phyloP scores from a whole-genome alignment of 164 flowering plant species.

The Kingdonia uniflora region DNA sequence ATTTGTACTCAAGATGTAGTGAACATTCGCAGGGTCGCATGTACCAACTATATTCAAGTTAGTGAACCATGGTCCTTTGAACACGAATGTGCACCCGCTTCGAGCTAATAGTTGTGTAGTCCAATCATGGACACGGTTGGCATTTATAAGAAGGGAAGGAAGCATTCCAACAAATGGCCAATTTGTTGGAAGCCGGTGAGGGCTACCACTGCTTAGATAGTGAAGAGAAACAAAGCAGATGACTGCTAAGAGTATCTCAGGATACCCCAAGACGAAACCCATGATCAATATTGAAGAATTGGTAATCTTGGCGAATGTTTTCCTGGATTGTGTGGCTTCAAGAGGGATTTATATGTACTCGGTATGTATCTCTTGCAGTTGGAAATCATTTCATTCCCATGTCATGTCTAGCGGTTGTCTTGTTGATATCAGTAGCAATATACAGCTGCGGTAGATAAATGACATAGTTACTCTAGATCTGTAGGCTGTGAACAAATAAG shows the following conservation, averaged over 20 bases:
- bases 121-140: conserved; percentile 14
- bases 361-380: too few species aligned
- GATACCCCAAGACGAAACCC: too few species aligned
- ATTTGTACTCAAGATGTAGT: conserved; percentile 26
- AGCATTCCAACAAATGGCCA: conserved; percentile 24
- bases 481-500: too few species aligned
- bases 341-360: too few species aligned
- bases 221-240: conserved; percentile 6
- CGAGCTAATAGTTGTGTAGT: conserved; percentile 7
- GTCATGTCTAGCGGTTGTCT: too few species aligned
- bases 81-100: conserved; percentile 16
- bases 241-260: conserved; percentile 5
- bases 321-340: too few species aligned
- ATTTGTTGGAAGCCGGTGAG: neutral
- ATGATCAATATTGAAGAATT: too few species aligned
- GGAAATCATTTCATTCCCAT: too few species aligned
- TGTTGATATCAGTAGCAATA: too few species aligned
- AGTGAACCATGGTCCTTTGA: conserved; percentile 33
- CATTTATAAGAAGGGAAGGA: conserved; percentile 11
- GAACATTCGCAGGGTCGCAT: conserved; percentile 24
- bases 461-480: too few species aligned
- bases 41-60: conserved; percentile 17
- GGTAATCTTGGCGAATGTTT: too few species aligned
- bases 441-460: too few species aligned
- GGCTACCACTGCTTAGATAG: neutral